phyloP scores from a whole-genome alignment of 306 rosid species.

The Delonix regia region DNA sequence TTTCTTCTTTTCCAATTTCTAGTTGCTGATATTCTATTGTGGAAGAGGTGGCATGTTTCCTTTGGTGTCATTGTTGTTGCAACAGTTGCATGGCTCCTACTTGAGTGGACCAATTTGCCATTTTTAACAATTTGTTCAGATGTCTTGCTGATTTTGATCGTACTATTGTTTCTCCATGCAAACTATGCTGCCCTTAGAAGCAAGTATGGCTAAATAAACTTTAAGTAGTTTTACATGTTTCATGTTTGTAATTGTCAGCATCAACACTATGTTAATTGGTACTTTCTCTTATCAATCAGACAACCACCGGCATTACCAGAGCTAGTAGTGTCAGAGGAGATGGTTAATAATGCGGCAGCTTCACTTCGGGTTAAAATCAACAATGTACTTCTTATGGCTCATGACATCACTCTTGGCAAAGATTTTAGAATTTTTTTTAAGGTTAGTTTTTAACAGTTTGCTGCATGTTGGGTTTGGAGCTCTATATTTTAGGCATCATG shows the following conservation, averaged over 20 bases:
- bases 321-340: slow-evolving; percentile 91
- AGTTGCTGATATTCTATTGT: slow-evolving; percentile 81
- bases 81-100: slow-evolving; percentile 72
- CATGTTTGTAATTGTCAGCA: slow-evolving; percentile 24
- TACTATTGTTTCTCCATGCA: slow-evolving; percentile 65
- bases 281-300: slow-evolving; percentile 50
- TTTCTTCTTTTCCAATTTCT: slow-evolving; percentile 25
- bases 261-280: slow-evolving; percentile 24
- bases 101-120: slow-evolving; percentile 71
- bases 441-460: slow-evolving; percentile 56
- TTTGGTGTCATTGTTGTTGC: slow-evolving; percentile 70
- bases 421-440: slow-evolving; percentile 85
- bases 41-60: slow-evolving; percentile 77
- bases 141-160: slow-evolving; percentile 81
- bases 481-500: slow-evolving; percentile 21
- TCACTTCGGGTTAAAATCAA: slow-evolving; percentile 90
- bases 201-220: slow-evolving; percentile 54
- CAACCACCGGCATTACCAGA: slow-evolving; percentile 71
- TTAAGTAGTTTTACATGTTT: background rate
- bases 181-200: slow-evolving; percentile 73
- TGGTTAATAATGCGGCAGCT: slow-evolving; percentile 89
- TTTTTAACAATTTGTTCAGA: slow-evolving; percentile 85
- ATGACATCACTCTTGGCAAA: slow-evolving; percentile 91
- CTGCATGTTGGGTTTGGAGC: background rate
- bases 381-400: slow-evolving; percentile 82